Evolutionary conservation across 176 grass and related monocot genomes (phyloP).

Genomic region (Oropetium thomaeum): DNA sequence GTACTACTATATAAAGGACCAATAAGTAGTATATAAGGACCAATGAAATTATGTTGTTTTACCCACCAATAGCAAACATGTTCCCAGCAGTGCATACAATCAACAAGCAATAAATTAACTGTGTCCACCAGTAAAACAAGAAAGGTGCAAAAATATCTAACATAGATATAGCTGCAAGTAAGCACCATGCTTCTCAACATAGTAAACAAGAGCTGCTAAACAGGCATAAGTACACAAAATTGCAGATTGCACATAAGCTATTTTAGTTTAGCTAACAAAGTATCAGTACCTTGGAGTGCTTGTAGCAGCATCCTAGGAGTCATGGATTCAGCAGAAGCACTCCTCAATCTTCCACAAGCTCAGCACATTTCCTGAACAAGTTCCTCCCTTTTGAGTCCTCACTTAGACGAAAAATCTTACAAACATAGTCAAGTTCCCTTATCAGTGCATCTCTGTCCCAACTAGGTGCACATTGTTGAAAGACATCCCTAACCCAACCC

Average conservation of each 20-base stretch:
- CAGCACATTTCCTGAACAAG: slow-evolving; percentile 52
- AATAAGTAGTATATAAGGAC: background rate
- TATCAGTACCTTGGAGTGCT: slow-evolving; percentile 64
- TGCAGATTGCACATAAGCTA: background rate
- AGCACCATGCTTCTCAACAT: background rate
- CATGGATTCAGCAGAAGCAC: slow-evolving; percentile 43
- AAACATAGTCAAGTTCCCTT: slow-evolving; percentile 72
- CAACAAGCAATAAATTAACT: slow-evolving; percentile 12
- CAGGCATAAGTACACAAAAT: background rate
- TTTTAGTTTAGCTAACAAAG: slow-evolving; percentile 7
- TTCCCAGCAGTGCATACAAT: background rate
- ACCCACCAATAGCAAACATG: background rate
- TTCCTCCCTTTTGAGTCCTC: slow-evolving; percentile 68
- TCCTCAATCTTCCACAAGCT: slow-evolving; percentile 64
- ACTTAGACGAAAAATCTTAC: slow-evolving; percentile 77
- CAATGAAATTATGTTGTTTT: background rate
- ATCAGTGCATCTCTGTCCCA: slow-evolving; percentile 68
- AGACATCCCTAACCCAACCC: slow-evolving; percentile 83
- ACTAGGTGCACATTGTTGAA: slow-evolving; percentile 68
- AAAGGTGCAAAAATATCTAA: background rate
- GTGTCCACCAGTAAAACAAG: background rate
- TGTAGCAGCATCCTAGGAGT: slow-evolving; percentile 58
- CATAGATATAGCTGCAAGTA: background rate
- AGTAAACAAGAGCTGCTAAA: background rate
- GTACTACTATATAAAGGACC: no score